Percentiles rank a stretch among this genome's conserved stretches.
phyloP scores from a whole-genome alignment of 2,329 filamentous ascomycete genomes.

The Ceratocystis colombiana region DNA sequence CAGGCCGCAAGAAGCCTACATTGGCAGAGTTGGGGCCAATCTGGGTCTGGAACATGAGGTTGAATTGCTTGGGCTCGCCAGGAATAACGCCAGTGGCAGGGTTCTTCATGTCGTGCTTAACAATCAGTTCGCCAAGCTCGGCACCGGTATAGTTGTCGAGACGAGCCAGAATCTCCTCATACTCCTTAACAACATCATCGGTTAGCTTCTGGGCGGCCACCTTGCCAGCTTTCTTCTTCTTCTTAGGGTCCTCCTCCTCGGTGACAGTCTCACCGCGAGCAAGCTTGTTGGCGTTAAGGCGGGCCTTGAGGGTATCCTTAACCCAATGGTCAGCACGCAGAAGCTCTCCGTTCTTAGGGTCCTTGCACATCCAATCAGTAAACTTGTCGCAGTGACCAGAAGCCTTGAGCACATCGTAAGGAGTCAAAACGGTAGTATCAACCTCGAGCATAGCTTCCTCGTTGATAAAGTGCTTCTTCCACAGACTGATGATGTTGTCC shows the following conservation, averaged over 20 bases:
- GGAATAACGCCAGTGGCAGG: conserved; percentile 68
- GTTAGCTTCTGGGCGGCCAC: conserved; percentile 74
- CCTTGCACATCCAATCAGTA: conserved; percentile 98
- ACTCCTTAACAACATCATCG: conserved; percentile 76
- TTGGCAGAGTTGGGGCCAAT: conserved; percentile 88
- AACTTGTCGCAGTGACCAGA: conserved; percentile 97
- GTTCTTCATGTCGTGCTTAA: conserved; percentile 81
- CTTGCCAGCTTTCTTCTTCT: conserved; percentile 76
- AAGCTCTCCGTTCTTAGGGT: conserved; percentile 94
- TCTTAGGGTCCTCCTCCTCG: conserved; percentile 63
- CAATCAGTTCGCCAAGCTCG: conserved; percentile 78
- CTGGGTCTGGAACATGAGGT: conserved; percentile 95
- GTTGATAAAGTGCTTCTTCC: conserved; percentile 88
- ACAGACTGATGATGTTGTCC: conserved; percentile 76
- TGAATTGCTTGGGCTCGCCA: conserved; percentile 78
- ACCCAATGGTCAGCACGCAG: conserved; percentile 93
- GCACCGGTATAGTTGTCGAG: conserved; percentile 92
- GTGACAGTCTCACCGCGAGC: conserved; percentile 75
- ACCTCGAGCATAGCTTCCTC: conserved; percentile 94
- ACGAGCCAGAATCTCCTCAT: conserved; percentile 79
- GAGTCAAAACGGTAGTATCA: conserved; percentile 88
- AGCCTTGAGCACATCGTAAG: conserved; percentile 87
- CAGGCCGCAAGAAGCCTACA: conserved; percentile 76
- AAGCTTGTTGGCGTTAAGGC: conserved; percentile 84
- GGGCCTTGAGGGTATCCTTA: conserved; percentile 79